These are phyloP conservation scores for Gillenia trifoliata DNA, from an alignment of 306 rosid genomes.

Conservation along the genomic window DNA sequence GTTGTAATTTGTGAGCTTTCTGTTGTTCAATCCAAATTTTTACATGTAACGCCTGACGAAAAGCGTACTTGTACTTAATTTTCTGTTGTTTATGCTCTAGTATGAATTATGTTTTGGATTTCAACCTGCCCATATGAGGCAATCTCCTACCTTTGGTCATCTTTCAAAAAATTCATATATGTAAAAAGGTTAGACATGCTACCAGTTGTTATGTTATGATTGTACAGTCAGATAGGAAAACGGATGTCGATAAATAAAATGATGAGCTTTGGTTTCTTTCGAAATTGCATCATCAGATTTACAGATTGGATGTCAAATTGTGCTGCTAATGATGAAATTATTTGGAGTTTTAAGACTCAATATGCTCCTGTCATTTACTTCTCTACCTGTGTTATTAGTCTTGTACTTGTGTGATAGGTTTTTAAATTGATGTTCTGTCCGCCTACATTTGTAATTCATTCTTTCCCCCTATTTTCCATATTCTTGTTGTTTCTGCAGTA, in stretches of 20 bases:
- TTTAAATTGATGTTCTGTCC: not conserved
- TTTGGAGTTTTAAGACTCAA: not conserved
- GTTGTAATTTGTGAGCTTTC: not conserved
- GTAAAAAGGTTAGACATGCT: not conserved
- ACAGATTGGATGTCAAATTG: not conserved
- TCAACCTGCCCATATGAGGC: not conserved
- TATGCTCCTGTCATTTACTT: not conserved
- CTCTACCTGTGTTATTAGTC: not conserved
- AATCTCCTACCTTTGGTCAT: not conserved
- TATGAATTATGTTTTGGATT: not conserved
- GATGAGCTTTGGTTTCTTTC: not conserved
- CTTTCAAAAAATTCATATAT: not conserved
- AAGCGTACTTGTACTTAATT: not conserved
- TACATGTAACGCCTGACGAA: not conserved
- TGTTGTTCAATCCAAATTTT: not conserved
- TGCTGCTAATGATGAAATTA: not conserved
- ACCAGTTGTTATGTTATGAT: not conserved
- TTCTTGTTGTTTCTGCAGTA: not conserved
- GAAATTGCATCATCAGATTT: not conserved
- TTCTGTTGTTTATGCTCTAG: not conserved
- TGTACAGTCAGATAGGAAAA: not conserved
- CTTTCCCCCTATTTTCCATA: not conserved
- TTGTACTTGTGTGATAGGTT: not conserved
- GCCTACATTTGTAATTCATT: not conserved
- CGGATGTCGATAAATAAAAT: not conserved